A percentile compares a stretch with the other conserved stretches of the same genome.
These are phyloP conservation scores for Trametes coccinea DNA, from an alignment of 768 basidiomycete species.

Conservation along the genomic window DNA sequence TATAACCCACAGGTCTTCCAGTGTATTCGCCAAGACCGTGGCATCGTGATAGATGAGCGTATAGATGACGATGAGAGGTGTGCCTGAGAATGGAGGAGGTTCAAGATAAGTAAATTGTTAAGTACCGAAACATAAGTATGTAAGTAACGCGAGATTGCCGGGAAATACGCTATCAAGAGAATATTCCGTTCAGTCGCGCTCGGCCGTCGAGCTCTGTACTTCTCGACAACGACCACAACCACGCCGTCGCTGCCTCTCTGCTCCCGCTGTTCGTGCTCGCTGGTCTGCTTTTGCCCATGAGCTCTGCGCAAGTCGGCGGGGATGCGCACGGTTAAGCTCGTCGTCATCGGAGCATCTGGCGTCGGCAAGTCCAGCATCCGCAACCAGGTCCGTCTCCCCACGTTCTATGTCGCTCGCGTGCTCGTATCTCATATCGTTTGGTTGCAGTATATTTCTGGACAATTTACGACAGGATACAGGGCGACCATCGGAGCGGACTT, in stretches of 20 bases:
- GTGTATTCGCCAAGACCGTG: too few species aligned
- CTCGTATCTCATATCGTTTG: not conserved
- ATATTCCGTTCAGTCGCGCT: too few species aligned
- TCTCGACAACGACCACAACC: conserved; percentile 1
- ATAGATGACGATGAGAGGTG: too few species aligned
- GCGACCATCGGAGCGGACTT: conserved; percentile 93
- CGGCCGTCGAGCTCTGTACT: too few species aligned
- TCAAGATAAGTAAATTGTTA: too few species aligned
- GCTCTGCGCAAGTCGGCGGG: conserved; percentile 5
- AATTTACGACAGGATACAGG: conserved; percentile 74
- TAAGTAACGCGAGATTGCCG: too few species aligned
- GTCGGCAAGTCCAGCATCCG: conserved; percentile 85
- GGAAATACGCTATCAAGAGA: too few species aligned
- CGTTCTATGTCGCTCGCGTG: not conserved
- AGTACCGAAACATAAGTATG: too few species aligned
- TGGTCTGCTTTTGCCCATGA: conserved; percentile 8
- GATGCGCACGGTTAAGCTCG: conserved; percentile 79
- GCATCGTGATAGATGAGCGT: too few species aligned
- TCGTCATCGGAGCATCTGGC: conserved; percentile 78
- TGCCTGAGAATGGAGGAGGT: too few species aligned
- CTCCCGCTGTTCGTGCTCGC: not conserved
- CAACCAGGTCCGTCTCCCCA: conserved; percentile 55
- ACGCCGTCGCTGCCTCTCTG: not conserved
- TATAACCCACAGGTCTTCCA: too few species aligned
- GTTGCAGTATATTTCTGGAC: conserved; percentile 71